A percentile compares a stretch with the other conserved stretches of the same genome.
phyloP scores from a whole-genome alignment of 2,329 filamentous ascomycete genomes.

The Colletotrichum eleusines region DNA sequence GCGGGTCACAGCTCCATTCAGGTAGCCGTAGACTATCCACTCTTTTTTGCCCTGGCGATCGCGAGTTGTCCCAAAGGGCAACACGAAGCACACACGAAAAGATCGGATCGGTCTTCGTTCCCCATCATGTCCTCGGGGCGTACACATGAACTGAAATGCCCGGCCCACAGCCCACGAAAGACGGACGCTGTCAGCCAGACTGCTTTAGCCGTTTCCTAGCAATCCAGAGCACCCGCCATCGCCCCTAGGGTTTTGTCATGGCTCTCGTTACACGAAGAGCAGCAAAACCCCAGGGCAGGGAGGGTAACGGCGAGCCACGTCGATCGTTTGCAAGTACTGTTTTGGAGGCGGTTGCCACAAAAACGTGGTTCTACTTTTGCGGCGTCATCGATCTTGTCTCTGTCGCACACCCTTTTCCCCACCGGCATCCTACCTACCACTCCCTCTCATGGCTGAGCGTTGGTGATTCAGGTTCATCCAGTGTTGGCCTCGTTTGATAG shows the following conservation, averaged over 20 bases:
- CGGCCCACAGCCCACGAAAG: background rate
- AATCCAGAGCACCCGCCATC: constrained; percentile 31
- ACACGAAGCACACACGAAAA: constrained; percentile 19
- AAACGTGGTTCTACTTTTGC: constrained; percentile 31
- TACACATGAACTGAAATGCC: constrained; percentile 9
- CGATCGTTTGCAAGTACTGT: constrained; percentile 7
- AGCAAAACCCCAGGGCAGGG: background rate
- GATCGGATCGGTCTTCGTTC: constrained; percentile 27
- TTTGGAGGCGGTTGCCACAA: constrained; percentile 27
- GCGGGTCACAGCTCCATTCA: constrained; percentile 18
- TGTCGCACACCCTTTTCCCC: constrained; percentile 25
- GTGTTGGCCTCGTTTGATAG: constrained; percentile 22
- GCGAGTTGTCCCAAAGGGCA: background rate
- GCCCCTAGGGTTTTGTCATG: constrained; percentile 13
- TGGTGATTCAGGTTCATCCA: constrained; percentile 35
- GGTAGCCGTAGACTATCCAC: constrained; percentile 10
- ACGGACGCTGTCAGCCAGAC: constrained; percentile 8
- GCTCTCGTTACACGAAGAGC: constrained; percentile 23
- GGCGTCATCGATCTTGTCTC: constrained; percentile 24
- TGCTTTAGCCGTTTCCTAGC: constrained; percentile 15
- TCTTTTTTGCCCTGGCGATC: background rate
- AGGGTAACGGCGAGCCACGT: too few species aligned
- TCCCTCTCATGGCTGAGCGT: constrained; percentile 13
- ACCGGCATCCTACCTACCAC: constrained; percentile 6
- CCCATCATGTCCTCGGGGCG: constrained; percentile 11